phyloP scores from a whole-genome alignment of 139 green algal species.

The Spirogloea muscicola region DNA sequence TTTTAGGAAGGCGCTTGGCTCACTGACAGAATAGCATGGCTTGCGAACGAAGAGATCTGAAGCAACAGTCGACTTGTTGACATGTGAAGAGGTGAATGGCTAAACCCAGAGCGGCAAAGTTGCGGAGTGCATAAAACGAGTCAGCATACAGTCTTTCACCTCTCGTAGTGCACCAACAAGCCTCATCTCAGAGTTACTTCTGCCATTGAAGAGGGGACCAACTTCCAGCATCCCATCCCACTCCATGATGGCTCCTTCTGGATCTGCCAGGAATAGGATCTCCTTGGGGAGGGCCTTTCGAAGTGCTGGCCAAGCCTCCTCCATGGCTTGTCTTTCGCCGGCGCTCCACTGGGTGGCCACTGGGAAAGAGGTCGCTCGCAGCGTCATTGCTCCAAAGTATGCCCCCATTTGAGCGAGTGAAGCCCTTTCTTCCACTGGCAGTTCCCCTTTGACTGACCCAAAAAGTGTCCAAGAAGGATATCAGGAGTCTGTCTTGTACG shows the following conservation, averaged over 20 bases:
- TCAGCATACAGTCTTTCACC: too few relatives aligned
- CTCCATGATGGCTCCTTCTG: conserved; percentile 30
- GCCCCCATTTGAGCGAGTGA: conserved; percentile 39
- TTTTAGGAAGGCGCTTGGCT: too few relatives aligned
- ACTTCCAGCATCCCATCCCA: conserved; percentile 1
- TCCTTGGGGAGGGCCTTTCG: conserved; percentile 16
- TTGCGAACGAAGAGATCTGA: too few relatives aligned
- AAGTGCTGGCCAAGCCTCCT: conserved; percentile 19
- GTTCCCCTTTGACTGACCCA: conserved; percentile 30
- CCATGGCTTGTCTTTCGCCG: conserved; percentile 34
- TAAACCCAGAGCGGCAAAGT: too few relatives aligned
- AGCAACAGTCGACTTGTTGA: too few relatives aligned
- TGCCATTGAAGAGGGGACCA: neutral
- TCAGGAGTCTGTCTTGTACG: too few relatives aligned
- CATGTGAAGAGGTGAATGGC: too few relatives aligned
- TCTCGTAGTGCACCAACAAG: conserved; percentile 21
- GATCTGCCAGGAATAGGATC: conserved; percentile 39
- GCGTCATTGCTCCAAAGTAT: conserved; percentile 39
- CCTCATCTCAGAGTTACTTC: neutral
- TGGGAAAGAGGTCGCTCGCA: conserved; percentile 27
- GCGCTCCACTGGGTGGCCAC: conserved; percentile 25
- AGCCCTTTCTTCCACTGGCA: conserved; percentile 11
- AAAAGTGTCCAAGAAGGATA: too few relatives aligned
- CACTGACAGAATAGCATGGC: too few relatives aligned
- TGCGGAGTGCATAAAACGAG: too few relatives aligned